These are phyloP conservation scores for Phytophthora citrophthora DNA, from an alignment of 352 stramenopile species.

Conservation along the genomic window DNA sequence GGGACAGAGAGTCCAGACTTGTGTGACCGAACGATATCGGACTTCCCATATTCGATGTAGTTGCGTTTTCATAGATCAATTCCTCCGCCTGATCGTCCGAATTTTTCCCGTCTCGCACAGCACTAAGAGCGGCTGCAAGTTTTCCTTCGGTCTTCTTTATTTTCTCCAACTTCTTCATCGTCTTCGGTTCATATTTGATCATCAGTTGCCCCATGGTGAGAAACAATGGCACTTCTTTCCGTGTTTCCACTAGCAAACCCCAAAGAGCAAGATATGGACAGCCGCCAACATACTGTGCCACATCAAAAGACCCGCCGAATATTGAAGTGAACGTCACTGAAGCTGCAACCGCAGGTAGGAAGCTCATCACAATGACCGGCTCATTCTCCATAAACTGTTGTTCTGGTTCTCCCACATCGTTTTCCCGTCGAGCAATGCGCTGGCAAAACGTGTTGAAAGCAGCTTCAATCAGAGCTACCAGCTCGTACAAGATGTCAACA, in stretches of 20 bases:
- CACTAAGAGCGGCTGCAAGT: conserved; percentile 48
- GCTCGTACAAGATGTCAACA: conserved; percentile 39
- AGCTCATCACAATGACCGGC: conserved; percentile 57
- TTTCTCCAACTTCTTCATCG: conserved; percentile 84
- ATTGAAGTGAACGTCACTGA: conserved; percentile 66
- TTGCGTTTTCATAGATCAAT: conserved; percentile 17
- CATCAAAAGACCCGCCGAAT: conserved; percentile 67
- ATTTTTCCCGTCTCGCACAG: conserved; percentile 26
- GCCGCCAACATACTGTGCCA: conserved; percentile 66
- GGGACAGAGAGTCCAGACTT: conserved; percentile 59
- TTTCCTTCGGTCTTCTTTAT: conserved; percentile 72
- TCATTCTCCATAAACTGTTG: conserved; percentile 46
- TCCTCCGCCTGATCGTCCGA: conserved; percentile 31
- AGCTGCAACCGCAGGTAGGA: conserved; percentile 53
- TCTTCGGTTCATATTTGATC: conserved; percentile 77
- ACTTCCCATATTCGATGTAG: conserved; percentile 13
- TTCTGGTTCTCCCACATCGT: conserved; percentile 36
- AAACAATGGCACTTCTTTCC: conserved; percentile 77
- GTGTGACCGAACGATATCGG: conserved; percentile 51
- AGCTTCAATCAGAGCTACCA: conserved; percentile 44
- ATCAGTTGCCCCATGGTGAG: conserved; percentile 67
- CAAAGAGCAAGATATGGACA: conserved; percentile 75
- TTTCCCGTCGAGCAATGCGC: conserved; percentile 36
- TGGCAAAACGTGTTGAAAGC: conserved; percentile 48
- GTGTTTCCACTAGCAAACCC: conserved; percentile 75